Base-by-base conservation (phyloP, 257 asterid genomes). In the Leonotis leonurus region DNA sequence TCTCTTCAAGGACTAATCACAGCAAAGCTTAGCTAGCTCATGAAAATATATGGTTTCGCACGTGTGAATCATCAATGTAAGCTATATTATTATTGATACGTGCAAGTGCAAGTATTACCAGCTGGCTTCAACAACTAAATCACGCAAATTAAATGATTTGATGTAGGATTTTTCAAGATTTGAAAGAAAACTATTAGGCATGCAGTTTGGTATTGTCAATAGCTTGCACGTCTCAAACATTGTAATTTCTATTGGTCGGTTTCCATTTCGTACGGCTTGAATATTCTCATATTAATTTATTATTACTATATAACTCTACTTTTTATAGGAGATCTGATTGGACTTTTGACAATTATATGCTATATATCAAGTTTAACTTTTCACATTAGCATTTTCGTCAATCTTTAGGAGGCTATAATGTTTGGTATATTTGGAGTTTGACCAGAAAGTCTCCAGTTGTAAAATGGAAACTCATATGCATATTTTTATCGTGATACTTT, bases 1-100 rank as follows among this genome's bases (percentile, higher is more conserved):
- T 89, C 97, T 12, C 22, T 84, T 26, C 66, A 65, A 80, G 94
- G 83, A 12, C 56, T 89, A 8, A 9, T 84, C 14, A 71, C 37
- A 33, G 95, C 90, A 10, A 86, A 81, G 65, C 67, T 81, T 4
- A 41, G 16, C 2, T 3, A 43, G 73, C 26, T 76, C n/a, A n/a
- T 13, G 30, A 12, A 4, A 39, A 12, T 11, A 16, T 44, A 9
- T 46, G 3, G 3, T 18, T 46, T 46, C 30, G 14, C n/a, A 20
- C n/a, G 54, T 46, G 54, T 46, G 54, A 37, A 37, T n/a, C n/a
- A n/a, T n/a, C n/a, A n/a, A n/a, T 37, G 44, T 12, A 12, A 37
- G 10, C 1, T 12, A 11, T 10, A 9, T 35, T 8, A 13, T 1
- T 35, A 11, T 35, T 8, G 41, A 9, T 35, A 11, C 41, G 41